Percentiles rank a stretch among this genome's conserved stretches.
phyloP scores from a whole-genome alignment of 2,329 filamentous ascomycete genomes.

The Colletotrichum sp. region DNA sequence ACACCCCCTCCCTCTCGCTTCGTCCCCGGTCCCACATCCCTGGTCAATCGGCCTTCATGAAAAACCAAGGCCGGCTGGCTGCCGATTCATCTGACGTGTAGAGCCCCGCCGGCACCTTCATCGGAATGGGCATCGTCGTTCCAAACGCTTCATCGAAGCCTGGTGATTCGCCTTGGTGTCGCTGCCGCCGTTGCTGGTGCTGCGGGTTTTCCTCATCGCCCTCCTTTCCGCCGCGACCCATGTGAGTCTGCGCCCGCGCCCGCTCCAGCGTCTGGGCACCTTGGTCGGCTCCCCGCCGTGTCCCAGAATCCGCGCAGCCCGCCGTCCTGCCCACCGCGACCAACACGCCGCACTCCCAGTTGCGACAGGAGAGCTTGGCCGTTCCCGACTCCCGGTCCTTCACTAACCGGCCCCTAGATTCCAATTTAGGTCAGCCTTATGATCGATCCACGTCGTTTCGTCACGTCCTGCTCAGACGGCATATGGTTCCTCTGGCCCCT shows the following conservation, averaged over 20 bases:
- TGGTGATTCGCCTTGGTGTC: not conserved
- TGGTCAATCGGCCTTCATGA: constrained; percentile 22
- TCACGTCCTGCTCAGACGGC: not conserved
- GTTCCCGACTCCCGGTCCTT: constrained; percentile 70
- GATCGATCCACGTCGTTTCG: constrained; percentile 9
- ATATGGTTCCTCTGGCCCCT: not conserved
- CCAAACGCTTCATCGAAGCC: constrained; percentile 7
- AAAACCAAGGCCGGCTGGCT: constrained; percentile 46
- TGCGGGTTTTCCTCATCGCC: not conserved
- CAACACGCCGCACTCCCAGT: constrained; percentile 95
- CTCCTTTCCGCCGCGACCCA: constrained; percentile 22
- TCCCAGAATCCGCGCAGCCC: constrained; percentile 11
- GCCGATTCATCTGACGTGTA: constrained; percentile 42
- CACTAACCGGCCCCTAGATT: constrained; percentile 74
- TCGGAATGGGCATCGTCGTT: constrained; percentile 64
- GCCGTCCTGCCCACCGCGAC: constrained; percentile 56
- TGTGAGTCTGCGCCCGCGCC: constrained; percentile 14
- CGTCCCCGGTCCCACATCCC: not conserved
- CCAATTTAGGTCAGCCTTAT: constrained; percentile 18
- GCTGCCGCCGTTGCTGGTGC: constrained; percentile 7
- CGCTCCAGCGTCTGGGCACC: constrained; percentile 7
- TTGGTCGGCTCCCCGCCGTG: constrained; percentile 18
- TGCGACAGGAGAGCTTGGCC: constrained; percentile 82
- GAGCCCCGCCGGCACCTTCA: constrained; percentile 60
- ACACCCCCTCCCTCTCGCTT: not conserved